Evolutionary conservation across 768 basidiomycete species (phyloP), one percentile per base, ranked within the genome.

Genomic region (Kwoniella pini): DNA sequence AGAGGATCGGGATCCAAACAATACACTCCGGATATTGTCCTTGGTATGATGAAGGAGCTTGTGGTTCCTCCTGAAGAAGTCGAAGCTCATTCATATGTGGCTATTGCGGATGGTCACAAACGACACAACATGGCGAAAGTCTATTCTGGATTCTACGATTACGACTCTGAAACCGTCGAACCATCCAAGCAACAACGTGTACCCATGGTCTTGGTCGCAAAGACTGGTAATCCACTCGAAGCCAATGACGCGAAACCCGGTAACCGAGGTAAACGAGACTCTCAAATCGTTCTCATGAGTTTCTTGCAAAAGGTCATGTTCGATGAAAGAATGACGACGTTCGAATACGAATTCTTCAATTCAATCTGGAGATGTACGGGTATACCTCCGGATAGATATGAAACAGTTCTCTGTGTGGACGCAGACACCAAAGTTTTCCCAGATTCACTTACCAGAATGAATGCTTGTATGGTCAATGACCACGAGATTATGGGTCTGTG

Each of bases 231-330:
- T 79, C 91, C 90, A 1, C 83, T 88, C 24, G 96, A 99, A 79
- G 83, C 80, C n/a, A 84, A 81, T 74, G 95, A 98, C 60, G 68
- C 89, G 22, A 98, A 99, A 79, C 94, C 96, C 0, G 96, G 96
- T 60, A 98, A 99, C 79, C 88, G 96, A 78, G 96, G 96, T 48
- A 99, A 98, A 81, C 95, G 96, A 64, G 96, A 99, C 81, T 89
- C 87, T 75, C 96, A 99, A 79, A 94, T 99, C 70, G 88, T 99
- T 51, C 82, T 98, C 62, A 99, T 99, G 96, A 84, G 84, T 19
- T 98, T 98, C 84, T 82, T 98, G 76, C 96, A 99, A 80, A 98
- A 96, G 79, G 93, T 98, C 70, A 96, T 99, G 94, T 98, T 98
- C 70, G 96, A 99, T 80, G 96, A 99, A 82, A 86, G 96, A 53